Evolutionary conservation across 192 early-diverging fungal genomes (phyloP).

Genomic region (Coemansia erecta): DNA sequence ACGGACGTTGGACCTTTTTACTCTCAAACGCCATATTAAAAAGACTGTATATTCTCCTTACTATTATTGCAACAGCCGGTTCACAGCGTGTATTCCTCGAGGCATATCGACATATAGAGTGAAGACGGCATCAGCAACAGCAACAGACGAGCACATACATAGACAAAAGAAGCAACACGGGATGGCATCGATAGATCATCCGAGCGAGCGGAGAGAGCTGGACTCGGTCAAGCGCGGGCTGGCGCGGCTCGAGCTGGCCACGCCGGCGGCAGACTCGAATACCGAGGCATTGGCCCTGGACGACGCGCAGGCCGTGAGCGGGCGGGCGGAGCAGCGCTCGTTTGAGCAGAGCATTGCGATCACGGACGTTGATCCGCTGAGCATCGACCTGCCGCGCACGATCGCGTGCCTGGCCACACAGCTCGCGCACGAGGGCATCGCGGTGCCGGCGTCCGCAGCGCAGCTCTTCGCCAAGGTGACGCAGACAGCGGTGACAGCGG

Average conservation of each 20-base stretch:
- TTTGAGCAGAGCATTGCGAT: slow-evolving; percentile 19
- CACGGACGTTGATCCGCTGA: slow-evolving; percentile 40
- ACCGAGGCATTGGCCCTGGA: neutral
- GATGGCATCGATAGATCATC: neutral
- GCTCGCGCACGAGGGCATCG: slow-evolving; percentile 1
- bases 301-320: neutral
- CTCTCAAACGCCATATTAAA: too few relatives aligned
- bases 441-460: slow-evolving; percentile 5
- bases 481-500: neutral
- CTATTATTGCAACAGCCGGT: too few relatives aligned
- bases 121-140: too few relatives aligned
- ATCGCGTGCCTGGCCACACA: slow-evolving; percentile 10
- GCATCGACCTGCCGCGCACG: slow-evolving; percentile 40
- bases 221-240: slow-evolving; percentile 37
- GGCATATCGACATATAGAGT: too few relatives aligned
- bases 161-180: neutral
- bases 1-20: too few relatives aligned
- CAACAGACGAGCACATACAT: neutral
- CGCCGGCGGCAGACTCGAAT: neutral
- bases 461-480: neutral
- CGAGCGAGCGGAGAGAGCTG: slow-evolving; percentile 7
- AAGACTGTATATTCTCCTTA: too few relatives aligned
- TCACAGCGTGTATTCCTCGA: too few relatives aligned
- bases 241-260: slow-evolving; percentile 29
- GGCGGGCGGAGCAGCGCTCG: neutral